phyloP scores from a whole-genome alignment of 2,329 filamentous ascomycete genomes.

The Diaporthe ampelina region DNA sequence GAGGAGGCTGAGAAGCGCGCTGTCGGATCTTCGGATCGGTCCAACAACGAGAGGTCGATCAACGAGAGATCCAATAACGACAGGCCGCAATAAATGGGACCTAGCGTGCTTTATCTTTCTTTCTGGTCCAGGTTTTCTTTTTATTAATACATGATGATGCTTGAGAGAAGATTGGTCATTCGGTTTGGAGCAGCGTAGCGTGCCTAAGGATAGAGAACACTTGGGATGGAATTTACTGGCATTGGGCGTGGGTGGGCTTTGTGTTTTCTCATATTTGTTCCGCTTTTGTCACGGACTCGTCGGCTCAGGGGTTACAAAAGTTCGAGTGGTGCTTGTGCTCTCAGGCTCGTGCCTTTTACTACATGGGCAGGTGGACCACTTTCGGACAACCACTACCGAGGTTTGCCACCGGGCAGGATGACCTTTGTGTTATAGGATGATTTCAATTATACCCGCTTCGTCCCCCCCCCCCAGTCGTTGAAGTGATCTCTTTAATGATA shows the following conservation, averaged over 20 bases:
- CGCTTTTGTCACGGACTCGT: neutral
- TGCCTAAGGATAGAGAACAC: slow-evolving; percentile 28
- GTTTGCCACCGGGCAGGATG: slow-evolving; percentile 2
- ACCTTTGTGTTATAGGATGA: neutral
- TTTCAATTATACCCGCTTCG: slow-evolving; percentile 32
- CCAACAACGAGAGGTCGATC: slow-evolving; percentile 25
- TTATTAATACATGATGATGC: slow-evolving; percentile 8
- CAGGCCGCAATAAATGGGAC: slow-evolving; percentile 25
- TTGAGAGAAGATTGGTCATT: slow-evolving; percentile 2
- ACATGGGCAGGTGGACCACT: neutral
- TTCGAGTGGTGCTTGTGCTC: slow-evolving; percentile 21
- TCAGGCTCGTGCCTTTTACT: slow-evolving; percentile 1
- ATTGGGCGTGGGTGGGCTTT: slow-evolving; percentile 4
- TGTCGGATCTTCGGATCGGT: slow-evolving; percentile 38
- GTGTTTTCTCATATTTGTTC: neutral
- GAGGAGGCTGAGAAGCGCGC: slow-evolving; percentile 38
- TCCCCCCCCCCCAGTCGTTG: neutral
- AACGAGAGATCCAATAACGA: slow-evolving; percentile 14
- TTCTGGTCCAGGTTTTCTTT: neutral
- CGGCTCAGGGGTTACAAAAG: slow-evolving; percentile 17
- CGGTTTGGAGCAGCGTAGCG: slow-evolving; percentile 14
- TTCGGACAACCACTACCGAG: slow-evolving; percentile 7
- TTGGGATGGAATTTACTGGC: slow-evolving; percentile 11
- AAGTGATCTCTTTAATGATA: neutral
- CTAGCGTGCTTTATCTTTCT: neutral